These are phyloP conservation scores for Zostera marina DNA, from an alignment of 116 monocot genomes.

Conservation along the genomic window DNA sequence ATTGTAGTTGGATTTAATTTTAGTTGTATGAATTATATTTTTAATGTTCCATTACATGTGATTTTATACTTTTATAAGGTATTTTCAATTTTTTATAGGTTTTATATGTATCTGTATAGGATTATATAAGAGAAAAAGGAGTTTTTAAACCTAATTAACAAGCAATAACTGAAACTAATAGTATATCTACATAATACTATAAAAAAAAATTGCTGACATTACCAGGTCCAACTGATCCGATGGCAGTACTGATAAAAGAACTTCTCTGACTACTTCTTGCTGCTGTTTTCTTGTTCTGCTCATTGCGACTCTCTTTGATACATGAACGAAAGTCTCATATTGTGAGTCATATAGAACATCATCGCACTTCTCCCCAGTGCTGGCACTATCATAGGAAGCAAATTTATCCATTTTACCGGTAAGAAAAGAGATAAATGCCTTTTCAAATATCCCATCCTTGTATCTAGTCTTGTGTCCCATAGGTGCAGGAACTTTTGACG, in stretches of 20 bases:
- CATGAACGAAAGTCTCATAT: slow-evolving; percentile 83
- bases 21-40: too few species aligned
- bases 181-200: too few species aligned
- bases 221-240: slow-evolving; percentile 79
- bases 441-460: slow-evolving; percentile 60
- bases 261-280: slow-evolving; percentile 76
- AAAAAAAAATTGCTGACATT: slow-evolving; percentile 5
- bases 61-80: too few species aligned
- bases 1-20: too few species aligned
- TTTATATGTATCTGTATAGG: too few species aligned
- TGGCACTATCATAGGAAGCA: slow-evolving; percentile 11
- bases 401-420: slow-evolving; percentile 91
- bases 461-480: slow-evolving; percentile 89
- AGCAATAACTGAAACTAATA: too few species aligned
- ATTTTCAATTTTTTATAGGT: too few species aligned
- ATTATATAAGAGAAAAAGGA: too few species aligned
- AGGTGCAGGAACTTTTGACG: slow-evolving; percentile 59
- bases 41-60: too few species aligned
- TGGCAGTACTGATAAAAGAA: slow-evolving; percentile 85
- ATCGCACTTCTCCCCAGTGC: background rate
- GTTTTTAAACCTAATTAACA: too few species aligned
- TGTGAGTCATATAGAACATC: slow-evolving; percentile 47
- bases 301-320: slow-evolving; percentile 60
- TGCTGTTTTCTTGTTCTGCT: slow-evolving; percentile 64
- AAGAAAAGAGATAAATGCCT: slow-evolving; percentile 77